These are phyloP conservation scores for Exophiala calicioides DNA, from an alignment of 2,329 filamentous ascomycete species.

Conservation along the genomic window DNA sequence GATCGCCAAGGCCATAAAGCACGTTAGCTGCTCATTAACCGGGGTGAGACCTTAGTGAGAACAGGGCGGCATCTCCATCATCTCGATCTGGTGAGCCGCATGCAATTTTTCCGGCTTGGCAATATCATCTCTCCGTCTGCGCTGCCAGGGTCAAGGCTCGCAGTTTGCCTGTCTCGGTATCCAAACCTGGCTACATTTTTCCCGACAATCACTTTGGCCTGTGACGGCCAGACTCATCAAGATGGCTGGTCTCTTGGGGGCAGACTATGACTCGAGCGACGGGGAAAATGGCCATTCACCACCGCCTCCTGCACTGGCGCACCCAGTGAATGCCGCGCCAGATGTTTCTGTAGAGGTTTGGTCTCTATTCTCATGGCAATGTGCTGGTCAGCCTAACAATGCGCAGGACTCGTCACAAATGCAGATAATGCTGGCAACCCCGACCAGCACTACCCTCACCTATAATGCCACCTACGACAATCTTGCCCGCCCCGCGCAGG, in stretches of 20 bases:
- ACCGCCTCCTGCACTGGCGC: conserved; percentile 32
- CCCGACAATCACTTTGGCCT: background rate
- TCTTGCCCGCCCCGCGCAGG: conserved; percentile 64
- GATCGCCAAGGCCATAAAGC: no score
- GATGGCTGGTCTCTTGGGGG: conserved; percentile 49
- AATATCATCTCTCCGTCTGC: no score
- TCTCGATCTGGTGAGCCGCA: no score
- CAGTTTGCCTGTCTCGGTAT: no score
- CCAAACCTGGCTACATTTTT: no score
- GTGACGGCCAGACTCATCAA: background rate
- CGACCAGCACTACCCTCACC: conserved; percentile 51
- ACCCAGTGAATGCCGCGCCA: conserved; percentile 50
- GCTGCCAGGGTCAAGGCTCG: no score
- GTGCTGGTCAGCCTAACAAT: conserved; percentile 33
- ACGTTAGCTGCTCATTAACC: no score
- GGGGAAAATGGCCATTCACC: conserved; percentile 41
- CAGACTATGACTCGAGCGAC: conserved; percentile 51
- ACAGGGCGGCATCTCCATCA: no score
- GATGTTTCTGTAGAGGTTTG: conserved; percentile 60
- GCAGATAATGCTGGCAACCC: conserved; percentile 54
- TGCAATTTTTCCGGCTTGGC: no score
- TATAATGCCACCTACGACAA: conserved; percentile 69
- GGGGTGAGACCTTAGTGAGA: no score
- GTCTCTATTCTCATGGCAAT: conserved; percentile 37
- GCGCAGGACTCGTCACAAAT: conserved; percentile 52